phyloP scores from a whole-genome alignment of 2,329 filamentous ascomycete species.

The Trichoderma polysporum region DNA sequence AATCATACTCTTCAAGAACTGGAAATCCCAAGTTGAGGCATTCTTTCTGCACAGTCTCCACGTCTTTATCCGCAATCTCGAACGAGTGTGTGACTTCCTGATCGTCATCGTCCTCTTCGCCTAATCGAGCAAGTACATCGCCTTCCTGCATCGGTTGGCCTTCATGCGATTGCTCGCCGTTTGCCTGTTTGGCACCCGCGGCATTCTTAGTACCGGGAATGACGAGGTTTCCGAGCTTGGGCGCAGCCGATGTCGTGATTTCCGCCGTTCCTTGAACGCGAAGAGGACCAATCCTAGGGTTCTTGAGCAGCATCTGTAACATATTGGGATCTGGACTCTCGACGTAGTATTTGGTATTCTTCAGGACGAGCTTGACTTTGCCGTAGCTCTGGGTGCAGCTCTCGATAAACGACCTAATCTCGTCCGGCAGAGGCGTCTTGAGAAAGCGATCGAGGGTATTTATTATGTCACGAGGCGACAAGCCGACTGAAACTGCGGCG shows the following conservation, averaged over 20 bases:
- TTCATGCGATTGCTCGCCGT: conserved; percentile 43
- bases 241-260: conserved; percentile 77
- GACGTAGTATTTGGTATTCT: conserved; percentile 91
- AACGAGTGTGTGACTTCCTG: conserved; percentile 89
- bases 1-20: conserved; percentile 95
- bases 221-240: conserved; percentile 81
- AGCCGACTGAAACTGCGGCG: conserved; percentile 91
- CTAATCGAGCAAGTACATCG: conserved; percentile 69
- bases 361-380: conserved; percentile 91
- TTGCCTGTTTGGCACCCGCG: conserved; percentile 77
- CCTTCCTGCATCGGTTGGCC: conserved; percentile 57
- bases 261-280: conserved; percentile 70
- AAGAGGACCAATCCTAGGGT: conserved; percentile 76
- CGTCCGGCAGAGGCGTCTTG: conserved; percentile 82
- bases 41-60: conserved; percentile 84
- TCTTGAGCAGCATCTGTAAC: conserved; percentile 81
- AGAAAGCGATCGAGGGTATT: conserved; percentile 82
- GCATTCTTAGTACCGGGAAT: conserved; percentile 95
- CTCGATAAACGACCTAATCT: conserved; percentile 73
- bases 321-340: conserved; percentile 88
- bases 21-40: conserved; percentile 85
- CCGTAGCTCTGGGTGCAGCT: conserved; percentile 87
- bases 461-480: conserved; percentile 86
- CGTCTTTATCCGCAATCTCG: conserved; percentile 77
- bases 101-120: conserved; percentile 85